Evolutionary conservation across 768 basidiomycete species (phyloP).

Genomic region (Xerocomellus intermedius): DNA sequence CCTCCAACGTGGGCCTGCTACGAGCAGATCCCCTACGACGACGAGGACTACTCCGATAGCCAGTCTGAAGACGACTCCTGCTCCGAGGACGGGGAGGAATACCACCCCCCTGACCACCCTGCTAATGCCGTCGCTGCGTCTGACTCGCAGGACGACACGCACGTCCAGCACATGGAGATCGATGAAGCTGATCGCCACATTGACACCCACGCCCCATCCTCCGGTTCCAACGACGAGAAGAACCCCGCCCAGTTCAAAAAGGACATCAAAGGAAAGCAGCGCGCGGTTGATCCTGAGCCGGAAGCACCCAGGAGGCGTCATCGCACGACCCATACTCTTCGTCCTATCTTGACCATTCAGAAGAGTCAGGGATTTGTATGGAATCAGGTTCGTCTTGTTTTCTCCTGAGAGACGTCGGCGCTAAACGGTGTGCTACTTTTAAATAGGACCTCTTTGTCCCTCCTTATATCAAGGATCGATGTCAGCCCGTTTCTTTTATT

Average conservation of each 20-base stretch:
- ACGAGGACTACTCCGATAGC: slow-evolving; percentile 58
- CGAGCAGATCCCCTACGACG: slow-evolving; percentile 78
- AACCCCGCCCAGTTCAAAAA: slow-evolving; percentile 44
- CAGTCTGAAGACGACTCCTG: slow-evolving; percentile 56
- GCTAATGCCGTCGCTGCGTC: slow-evolving; percentile 16
- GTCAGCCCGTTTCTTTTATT: slow-evolving; percentile 46
- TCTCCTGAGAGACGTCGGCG: neutral
- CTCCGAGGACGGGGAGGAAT: slow-evolving; percentile 76
- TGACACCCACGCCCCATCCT: neutral
- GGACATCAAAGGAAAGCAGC: slow-evolving; percentile 79
- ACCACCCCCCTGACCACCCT: slow-evolving; percentile 36
- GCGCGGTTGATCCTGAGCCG: slow-evolving; percentile 66
- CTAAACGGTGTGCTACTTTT: neutral
- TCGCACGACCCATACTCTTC: slow-evolving; percentile 56
- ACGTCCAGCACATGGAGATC: slow-evolving; percentile 54
- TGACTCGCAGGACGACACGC: slow-evolving; percentile 43
- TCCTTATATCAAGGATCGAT: slow-evolving; percentile 87
- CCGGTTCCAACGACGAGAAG: slow-evolving; percentile 31
- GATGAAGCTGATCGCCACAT: slow-evolving; percentile 36
- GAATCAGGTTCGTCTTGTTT: slow-evolving; percentile 68
- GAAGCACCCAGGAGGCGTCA: slow-evolving; percentile 49
- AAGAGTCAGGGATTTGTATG: slow-evolving; percentile 87
- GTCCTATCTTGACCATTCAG: slow-evolving; percentile 85
- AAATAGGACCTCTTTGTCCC: slow-evolving; percentile 82
- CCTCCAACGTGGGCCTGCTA: slow-evolving; percentile 90